Evolutionary conservation across 176 grass and related monocot species (phyloP), one percentile per base, ranked within the genome.

Genomic region (Paspalum notatum): DNA sequence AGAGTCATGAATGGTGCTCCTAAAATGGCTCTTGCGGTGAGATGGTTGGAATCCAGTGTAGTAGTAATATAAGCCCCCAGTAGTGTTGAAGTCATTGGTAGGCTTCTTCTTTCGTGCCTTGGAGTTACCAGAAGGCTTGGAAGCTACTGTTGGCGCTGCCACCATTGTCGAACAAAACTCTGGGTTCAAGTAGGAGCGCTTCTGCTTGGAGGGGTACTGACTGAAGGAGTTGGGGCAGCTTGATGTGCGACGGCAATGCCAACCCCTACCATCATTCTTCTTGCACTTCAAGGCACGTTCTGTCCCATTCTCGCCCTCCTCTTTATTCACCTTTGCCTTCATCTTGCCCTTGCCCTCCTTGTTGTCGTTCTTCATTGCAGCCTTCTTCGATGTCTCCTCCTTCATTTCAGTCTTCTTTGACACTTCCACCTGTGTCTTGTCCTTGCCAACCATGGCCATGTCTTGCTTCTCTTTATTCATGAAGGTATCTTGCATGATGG

Each of bases 251-350:
- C 4, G 5, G 71, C 80, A 87, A 16, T 68, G 47, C 75, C 84
- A 87, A 15, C 65, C 22, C 64, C 67, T 80, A 4, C 86, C 83
- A 9, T 83, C 79, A 14, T 73, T 89, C 74, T 86, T 92, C 74
- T 83, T 86, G 74, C 55, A 86, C 24, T 6, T 71, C 59, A 17
- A 72, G 0, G 10, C 3, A 18, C 12, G 0, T 8, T 14, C 8
- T 24, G 0, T 25, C 3, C 8, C 22, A 4, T 8, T 9, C 4
- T 39, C 9, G 0, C 17, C 26, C 1, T 76, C 82, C 14, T 83
- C 68, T 70, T 59, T 51, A 59, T 67, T 84, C 12, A 44, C 16
- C 12, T 68, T 84, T 9, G 5, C 13, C 43, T 49, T 74, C 53
- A 32, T 21, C 14, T 14, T 25, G 59, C 4, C 7, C 5, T 62